A percentile compares a stretch with the other conserved stretches of the same genome.
Conservation (phyloP, 225 moss, liverwort and hornwort genomes). For the Sphagnum contortum region DNA sequence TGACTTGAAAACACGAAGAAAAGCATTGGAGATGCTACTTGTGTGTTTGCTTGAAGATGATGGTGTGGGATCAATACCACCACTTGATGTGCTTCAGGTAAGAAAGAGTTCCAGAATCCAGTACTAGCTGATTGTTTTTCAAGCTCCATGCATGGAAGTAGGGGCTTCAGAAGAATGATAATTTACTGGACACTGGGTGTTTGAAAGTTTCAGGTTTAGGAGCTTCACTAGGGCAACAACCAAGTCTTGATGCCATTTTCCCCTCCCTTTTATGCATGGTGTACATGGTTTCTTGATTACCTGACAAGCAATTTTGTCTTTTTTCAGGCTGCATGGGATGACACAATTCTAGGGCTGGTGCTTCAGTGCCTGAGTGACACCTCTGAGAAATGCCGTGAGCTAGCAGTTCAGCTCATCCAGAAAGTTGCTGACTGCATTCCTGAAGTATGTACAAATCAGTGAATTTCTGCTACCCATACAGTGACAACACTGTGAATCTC, state of each 20-base stretch:
- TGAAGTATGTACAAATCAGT: conserved; percentile 15
- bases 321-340: conserved; percentile 73
- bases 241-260: too few relatives aligned
- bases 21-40: conserved; percentile 46
- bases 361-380: conserved; percentile 46
- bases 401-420: conserved; percentile 53
- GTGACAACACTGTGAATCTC: not conserved
- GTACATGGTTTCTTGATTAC: too few relatives aligned
- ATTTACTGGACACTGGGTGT: not conserved
- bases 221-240: not conserved
- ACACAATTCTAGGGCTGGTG: conserved; percentile 46
- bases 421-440: conserved; percentile 42
- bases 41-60: conserved; percentile 62
- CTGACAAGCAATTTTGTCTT: not conserved
- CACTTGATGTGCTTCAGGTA: conserved; percentile 56
- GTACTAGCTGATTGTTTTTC: not conserved
- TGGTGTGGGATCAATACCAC: conserved; percentile 46
- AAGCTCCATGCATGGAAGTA: not conserved
- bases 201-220: not conserved
- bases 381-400: conserved; percentile 85
- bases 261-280: too few relatives aligned
- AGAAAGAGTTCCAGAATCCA: not conserved
- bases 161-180: not conserved
- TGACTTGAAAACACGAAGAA: conserved; percentile 47
- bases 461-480: not conserved